Base-by-base conservation (phyloP, 2,329 filamentous ascomycete genomes). In the Cucurbitaria berberidis region DNA sequence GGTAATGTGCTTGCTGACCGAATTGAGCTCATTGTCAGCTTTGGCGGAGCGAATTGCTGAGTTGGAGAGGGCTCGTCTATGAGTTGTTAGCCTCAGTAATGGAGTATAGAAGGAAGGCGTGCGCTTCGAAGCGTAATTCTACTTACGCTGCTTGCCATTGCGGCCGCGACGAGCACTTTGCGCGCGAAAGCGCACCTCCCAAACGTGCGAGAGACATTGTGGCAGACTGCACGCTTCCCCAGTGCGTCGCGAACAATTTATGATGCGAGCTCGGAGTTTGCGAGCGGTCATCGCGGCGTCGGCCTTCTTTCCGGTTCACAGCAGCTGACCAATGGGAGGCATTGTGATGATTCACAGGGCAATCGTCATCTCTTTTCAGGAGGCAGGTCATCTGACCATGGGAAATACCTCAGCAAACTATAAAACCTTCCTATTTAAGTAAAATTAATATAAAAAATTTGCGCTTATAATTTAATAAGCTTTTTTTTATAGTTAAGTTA, bases 1-100 rank as follows among this genome's bases (percentile, higher is more conserved):
- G 22, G 95, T 99, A 80, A 99, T 93, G 74, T 82, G 77, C 57
- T 86, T 81, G 56, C 93, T 97, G 73, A 93, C 82, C 76, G 86
- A 91, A 83, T 99, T 99, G 60, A 77, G 68, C 51, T 72, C 72
- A 61, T 67, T 59, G 52, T 75, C 73, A 41, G 67, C 62, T 60
- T 62, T 69, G 47, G 65, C 59, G 52, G 55, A 52, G 60, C 67
- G 72, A 45, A 63, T 45, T 38, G 69, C 53, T 46, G 67, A 70
- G 64, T 64, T 70, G 32, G 72, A 73, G 55, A 75, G 69, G 32
- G 69, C 65, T 62, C 69, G 69, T 55, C 71, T 74, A 57, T 19
- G 18, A 13, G n/a, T 8, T 44, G 53, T 71, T 59, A 70, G 63
- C 51, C 45, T 32, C 13, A 22, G 16, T 46, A 29, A 16, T 16